These are phyloP conservation scores for Erodium moschatum DNA, from an alignment of 441 rosid genomes.

Conservation along the genomic window DNA sequence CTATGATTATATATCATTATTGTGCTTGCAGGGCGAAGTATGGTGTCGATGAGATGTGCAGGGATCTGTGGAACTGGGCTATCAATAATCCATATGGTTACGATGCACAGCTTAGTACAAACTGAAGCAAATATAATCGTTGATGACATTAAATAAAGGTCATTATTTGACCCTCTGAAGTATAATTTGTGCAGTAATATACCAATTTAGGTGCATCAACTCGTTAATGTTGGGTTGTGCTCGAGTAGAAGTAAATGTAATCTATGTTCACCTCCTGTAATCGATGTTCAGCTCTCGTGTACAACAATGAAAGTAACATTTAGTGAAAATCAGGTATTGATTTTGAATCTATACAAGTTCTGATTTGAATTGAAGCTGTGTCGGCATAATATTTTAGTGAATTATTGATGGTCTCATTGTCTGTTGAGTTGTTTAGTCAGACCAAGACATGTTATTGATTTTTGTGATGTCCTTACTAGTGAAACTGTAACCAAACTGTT, in stretches of 20 bases:
- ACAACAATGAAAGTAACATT: too few relatives aligned
- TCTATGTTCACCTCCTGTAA: neutral
- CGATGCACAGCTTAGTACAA: conserved; percentile 11
- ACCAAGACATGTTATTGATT: too few relatives aligned
- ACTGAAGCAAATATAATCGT: neutral
- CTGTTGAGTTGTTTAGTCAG: too few relatives aligned
- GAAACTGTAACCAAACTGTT: too few relatives aligned
- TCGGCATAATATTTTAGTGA: too few relatives aligned
- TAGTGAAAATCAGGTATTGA: too few relatives aligned
- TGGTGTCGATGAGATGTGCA: conserved; percentile 81
- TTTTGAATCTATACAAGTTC: too few relatives aligned
- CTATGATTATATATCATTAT: too few relatives aligned
- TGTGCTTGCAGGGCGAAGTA: conserved; percentile 51
- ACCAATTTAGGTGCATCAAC: neutral
- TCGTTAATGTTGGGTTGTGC: neutral
- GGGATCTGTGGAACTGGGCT: conserved; percentile 94
- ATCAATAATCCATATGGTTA: conserved; percentile 91
- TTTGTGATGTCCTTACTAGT: too few relatives aligned
- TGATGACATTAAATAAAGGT: neutral
- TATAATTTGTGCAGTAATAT: neutral
- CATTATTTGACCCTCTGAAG: neutral
- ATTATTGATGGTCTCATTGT: too few relatives aligned
- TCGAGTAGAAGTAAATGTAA: neutral
- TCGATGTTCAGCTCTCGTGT: too few relatives aligned
- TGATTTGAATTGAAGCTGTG: too few relatives aligned